A percentile compares a stretch with the other conserved stretches of the same genome.
These are phyloP conservation scores for Linum usitatissimum DNA, from an alignment of 345 rosid genomes.

Conservation along the genomic window DNA sequence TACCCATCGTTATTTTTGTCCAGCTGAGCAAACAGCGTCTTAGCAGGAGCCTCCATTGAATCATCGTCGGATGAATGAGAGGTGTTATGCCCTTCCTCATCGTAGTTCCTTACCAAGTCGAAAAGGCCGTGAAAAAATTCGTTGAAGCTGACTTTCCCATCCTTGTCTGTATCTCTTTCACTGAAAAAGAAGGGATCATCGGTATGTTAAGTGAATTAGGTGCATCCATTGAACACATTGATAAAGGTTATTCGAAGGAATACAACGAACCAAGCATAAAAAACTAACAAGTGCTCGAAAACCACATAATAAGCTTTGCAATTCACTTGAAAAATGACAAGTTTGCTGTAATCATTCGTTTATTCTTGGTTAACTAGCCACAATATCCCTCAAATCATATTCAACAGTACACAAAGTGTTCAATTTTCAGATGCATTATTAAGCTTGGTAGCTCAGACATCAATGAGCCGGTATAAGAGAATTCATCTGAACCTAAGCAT, in stretches of 20 bases:
- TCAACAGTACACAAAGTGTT: background rate
- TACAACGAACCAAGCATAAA: background rate
- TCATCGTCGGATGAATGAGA: conserved; percentile 53
- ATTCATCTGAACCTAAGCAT: background rate
- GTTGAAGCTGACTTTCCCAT: conserved; percentile 68
- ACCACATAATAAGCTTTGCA: background rate
- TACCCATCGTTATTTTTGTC: conserved; percentile 93
- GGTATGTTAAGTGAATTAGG: conserved; percentile 4
- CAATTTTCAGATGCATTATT: background rate
- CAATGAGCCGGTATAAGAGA: background rate
- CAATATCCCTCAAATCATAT: background rate
- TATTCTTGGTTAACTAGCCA: background rate
- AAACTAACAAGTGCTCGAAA: background rate
- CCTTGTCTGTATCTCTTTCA: conserved; percentile 90
- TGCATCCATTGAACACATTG: background rate
- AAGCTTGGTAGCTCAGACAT: background rate
- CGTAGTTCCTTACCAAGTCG: conserved; percentile 79
- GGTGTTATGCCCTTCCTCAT: conserved; percentile 61
- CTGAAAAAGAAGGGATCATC: conserved; percentile 22
- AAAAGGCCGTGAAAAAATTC: conserved; percentile 90
- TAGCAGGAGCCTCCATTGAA: conserved; percentile 67
- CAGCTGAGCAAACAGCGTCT: conserved; percentile 57
- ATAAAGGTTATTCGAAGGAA: background rate
- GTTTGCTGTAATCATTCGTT: background rate
- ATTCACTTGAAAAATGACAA: background rate